Evolutionary conservation across 345 rosid species (phyloP).

Genomic region (Arabis hirsuta): DNA sequence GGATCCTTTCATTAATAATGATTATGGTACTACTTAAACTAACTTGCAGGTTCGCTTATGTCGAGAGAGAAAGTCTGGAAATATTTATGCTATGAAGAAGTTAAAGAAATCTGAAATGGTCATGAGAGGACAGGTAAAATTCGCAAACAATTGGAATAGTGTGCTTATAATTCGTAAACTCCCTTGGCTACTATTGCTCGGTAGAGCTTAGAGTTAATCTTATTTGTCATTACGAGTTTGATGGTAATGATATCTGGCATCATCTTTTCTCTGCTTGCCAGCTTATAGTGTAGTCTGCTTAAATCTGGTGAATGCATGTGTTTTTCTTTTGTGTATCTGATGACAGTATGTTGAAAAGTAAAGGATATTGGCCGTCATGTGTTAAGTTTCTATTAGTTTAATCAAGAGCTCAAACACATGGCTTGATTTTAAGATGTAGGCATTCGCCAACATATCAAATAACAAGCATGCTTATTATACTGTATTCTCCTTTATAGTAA

Average conservation of each 20-base stretch:
- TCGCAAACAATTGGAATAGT: constrained; percentile 23
- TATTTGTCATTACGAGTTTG: not conserved
- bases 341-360: constrained; percentile 2
- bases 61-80: constrained; percentile 94
- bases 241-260: constrained; percentile 16
- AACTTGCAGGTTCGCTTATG: constrained; percentile 77
- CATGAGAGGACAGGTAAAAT: constrained; percentile 88
- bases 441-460: constrained; percentile 12
- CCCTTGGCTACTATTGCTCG: constrained; percentile 5
- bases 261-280: constrained; percentile 15
- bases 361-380: not conserved
- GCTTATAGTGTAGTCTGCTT: constrained; percentile 14
- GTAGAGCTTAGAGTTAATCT: constrained; percentile 10
- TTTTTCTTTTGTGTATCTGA: not conserved
- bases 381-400: constrained; percentile 10
- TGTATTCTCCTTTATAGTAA: not conserved
- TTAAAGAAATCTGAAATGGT: constrained; percentile 99
- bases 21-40: constrained; percentile 11
- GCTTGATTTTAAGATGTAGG: not conserved
- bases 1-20: not conserved
- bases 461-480: not conserved
- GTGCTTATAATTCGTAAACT: not conserved
- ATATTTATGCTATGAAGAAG: constrained; percentile 98
- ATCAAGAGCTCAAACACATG: not conserved
- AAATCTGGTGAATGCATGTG: constrained; percentile 7